Evolutionary conservation across 2,329 filamentous ascomycete species (phyloP), one percentile per base, ranked within the genome.

Genomic region (Ophiostoma piceae): DNA sequence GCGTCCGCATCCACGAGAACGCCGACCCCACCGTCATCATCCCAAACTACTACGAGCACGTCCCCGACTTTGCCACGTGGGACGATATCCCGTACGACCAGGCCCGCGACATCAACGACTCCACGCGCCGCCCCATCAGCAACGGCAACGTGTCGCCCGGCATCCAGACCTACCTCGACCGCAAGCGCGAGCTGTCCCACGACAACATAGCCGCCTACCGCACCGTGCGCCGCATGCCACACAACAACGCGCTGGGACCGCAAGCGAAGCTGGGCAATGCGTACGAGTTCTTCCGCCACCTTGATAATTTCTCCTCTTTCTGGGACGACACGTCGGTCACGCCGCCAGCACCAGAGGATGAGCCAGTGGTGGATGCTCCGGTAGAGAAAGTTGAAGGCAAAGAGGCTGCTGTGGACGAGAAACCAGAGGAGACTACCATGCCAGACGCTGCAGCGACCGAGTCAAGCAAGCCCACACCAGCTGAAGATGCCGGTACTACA

Each of bases 271-370:
- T 90, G 8, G 87, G 87, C 16, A 88, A 88, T 73, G 83, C 85
- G 5, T 89, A 88, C 74, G 87, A 89, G 77, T 89, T 90, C 77
- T 90, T 85, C 78, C 85, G 85, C 68, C 85, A 86, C 73, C 80
- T 90, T 26, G 87, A 90, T 74, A 76, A 82, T 35, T 83, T 88
- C 75, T 84, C 86, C 1, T 75, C 80, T 0, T 89, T 83, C 74
- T 90, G 87, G 87, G 85, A 88, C 41, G 87, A 90, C 74, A 85
- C 86, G 0, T 86, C 74, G 4, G 62, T 76, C 39, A 72, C 77
- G 5, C 75, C 73, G 41, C 74, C 70, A 67, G 76, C 80, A 8
- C 26, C 3, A 3, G 32, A 65, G 8, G 60, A 65, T 16, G 16
- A 12, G 16, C 12, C 57, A 35, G 8, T 35, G 60, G 29, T 12